Base-by-base conservation (phyloP, 306 rosid genomes). In the Trifolium dubium region DNA sequence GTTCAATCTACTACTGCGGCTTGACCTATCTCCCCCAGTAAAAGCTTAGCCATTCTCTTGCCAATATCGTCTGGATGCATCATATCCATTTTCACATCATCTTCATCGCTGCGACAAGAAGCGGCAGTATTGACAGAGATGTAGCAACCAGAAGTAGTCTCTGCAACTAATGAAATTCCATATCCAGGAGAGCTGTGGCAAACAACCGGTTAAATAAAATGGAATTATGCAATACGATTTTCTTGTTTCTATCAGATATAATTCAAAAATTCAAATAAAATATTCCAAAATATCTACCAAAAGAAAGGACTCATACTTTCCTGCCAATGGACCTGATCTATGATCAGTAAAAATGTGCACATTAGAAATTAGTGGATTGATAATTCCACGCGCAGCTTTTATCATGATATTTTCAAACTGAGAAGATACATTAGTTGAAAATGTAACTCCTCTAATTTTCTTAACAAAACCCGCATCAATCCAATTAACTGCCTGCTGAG, bases 1-100 rank as follows among this genome's bases (percentile, higher is more conserved):
- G 99, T 82, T 2, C 95, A 94, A 85, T 92, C 99, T 28, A 94
- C 92, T 62, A 94, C 97, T 47, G 97, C 97, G 34, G 86, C 88
- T 70, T 88, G 92, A 76, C 76, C 79, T 19, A 94, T 89, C 88
- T 94, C 97, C 80, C 86, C 88, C 0, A 94, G 90, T 69, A 94
- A 81, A 72, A 56, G 73, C 64, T 79, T 87, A 73, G 96, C 92
- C 77, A 86, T 81, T 53, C 81, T 83, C 73, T 73, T 51, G 13
- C 96, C 96, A 61, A 83, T 79, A 49, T 94, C 90, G 50, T 65
- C 92, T 0, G 97, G 88, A 43, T 95, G 90, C 73, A 69, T 77
- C 64, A 89, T 70, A 75, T 77, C 90, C 76, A 75, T 80, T 84
- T 80, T 80, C 51, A 44, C 92, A 41, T 78, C 83, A 80, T 87